phyloP scores from a whole-genome alignment of 2,329 filamentous ascomycete species.

The Penicillium sp. region DNA sequence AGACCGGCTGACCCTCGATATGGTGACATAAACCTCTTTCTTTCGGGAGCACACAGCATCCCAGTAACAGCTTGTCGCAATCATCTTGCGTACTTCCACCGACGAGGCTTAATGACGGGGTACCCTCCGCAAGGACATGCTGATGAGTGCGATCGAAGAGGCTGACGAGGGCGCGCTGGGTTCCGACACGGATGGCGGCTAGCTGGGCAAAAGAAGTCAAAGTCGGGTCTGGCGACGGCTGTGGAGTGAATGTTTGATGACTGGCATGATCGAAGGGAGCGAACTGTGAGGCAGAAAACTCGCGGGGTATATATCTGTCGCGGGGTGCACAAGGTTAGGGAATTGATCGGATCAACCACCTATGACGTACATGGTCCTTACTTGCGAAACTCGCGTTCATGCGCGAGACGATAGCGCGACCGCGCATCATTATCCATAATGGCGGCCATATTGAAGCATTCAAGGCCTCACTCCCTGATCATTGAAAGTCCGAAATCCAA shows the following conservation, averaged over 20 bases:
- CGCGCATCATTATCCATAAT: neutral
- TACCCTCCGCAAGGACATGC: constrained; percentile 51
- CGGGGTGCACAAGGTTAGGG: neutral
- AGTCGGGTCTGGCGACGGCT: constrained; percentile 29
- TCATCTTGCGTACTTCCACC: constrained; percentile 17
- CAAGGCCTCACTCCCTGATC: neutral
- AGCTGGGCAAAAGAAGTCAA: constrained; percentile 51
- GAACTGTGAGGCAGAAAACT: constrained; percentile 22
- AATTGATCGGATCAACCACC: neutral
- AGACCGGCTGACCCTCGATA: constrained; percentile 10
- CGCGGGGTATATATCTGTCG: constrained; percentile 12
- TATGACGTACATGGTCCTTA: neutral
- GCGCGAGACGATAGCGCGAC: constrained; percentile 8
- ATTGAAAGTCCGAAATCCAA: neutral
- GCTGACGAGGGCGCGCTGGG: constrained; percentile 45
- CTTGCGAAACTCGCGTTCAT: constrained; percentile 13
- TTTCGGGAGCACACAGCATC: constrained; percentile 29
- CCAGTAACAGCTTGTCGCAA: constrained; percentile 27
- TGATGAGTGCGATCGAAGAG: constrained; percentile 49
- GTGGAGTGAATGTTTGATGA: constrained; percentile 17
- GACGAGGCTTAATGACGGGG: constrained; percentile 38
- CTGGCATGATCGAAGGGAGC: constrained; percentile 19
- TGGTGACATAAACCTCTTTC: constrained; percentile 26
- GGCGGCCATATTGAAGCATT: constrained; percentile 1
- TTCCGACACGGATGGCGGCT: constrained; percentile 43